phyloP scores from a whole-genome alignment of 345 rosid genomes.

The Rhizophora mangle region DNA sequence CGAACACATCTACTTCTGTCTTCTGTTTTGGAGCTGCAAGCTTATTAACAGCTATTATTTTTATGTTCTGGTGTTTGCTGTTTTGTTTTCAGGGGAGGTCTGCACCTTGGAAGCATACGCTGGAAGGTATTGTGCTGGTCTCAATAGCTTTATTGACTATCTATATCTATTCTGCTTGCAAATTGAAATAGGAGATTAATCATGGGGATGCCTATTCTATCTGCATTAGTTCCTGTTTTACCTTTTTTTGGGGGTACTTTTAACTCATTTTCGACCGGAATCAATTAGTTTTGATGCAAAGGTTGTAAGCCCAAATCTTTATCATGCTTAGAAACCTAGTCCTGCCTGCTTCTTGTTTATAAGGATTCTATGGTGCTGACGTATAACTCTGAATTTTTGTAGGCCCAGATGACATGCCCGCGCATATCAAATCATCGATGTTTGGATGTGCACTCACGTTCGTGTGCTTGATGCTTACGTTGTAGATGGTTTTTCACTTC shows the following conservation, averaged over 20 bases:
- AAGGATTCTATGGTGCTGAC: background rate
- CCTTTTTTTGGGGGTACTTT: no score
- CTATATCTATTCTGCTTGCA: background rate
- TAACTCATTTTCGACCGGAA: no score
- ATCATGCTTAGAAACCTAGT: no score
- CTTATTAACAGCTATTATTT: no score
- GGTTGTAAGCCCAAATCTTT: no score
- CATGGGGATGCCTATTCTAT: no score
- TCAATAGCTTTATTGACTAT: background rate
- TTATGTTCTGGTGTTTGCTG: background rate
- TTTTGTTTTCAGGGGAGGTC: conserved; percentile 60
- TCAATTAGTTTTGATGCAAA: no score
- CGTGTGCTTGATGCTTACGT: conserved; percentile 22
- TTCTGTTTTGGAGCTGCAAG: background rate
- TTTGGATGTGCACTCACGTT: conserved; percentile 85
- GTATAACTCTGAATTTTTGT: conserved; percentile 23
- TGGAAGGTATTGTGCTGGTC: conserved; percentile 60
- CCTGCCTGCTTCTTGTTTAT: background rate
- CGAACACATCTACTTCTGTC: background rate
- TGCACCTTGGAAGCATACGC: conserved; percentile 94
- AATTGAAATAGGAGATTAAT: no score
- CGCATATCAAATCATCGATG: conserved; percentile 93
- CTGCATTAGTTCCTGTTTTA: no score
- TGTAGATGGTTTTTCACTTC: background rate
- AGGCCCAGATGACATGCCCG: conserved; percentile 99